These are phyloP conservation scores for Colletotrichum sp. DNA, from an alignment of 2,329 filamentous ascomycete species.

Conservation along the genomic window DNA sequence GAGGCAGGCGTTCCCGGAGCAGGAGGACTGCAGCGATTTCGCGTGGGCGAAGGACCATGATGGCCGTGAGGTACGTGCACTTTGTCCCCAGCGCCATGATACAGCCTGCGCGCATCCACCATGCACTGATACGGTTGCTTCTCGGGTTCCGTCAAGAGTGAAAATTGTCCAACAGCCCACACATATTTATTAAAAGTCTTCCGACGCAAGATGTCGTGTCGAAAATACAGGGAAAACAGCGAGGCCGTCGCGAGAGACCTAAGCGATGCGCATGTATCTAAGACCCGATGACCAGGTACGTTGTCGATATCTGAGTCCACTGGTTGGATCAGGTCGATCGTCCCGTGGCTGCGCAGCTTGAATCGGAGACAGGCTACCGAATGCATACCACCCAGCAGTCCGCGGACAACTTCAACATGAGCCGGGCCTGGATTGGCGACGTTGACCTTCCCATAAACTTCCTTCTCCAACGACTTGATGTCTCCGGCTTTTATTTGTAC, in stretches of 20 bases:
- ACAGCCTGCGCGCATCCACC: not conserved
- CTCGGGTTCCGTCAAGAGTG: not conserved
- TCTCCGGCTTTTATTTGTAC: not conserved
- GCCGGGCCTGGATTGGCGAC: not conserved
- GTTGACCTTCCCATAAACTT: not conserved
- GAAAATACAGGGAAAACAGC: slow-evolving; percentile 1
- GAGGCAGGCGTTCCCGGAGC: not conserved
- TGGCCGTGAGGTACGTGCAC: not conserved
- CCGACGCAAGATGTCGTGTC: not conserved
- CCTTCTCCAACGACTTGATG: not conserved
- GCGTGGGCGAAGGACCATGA: not conserved
- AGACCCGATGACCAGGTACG: not conserved
- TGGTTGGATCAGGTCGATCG: not conserved
- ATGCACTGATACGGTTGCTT: not conserved
- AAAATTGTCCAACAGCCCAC: not conserved
- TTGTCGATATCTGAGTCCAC: not conserved
- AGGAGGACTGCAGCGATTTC: not conserved
- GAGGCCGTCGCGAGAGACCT: not conserved
- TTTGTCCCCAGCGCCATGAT: not conserved
- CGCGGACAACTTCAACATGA: not conserved
- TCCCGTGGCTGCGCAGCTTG: not conserved
- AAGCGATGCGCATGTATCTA: not conserved
- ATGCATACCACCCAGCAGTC: not conserved
- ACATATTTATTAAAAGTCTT: not conserved
- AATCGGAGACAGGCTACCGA: not conserved